Evolutionary conservation across 176 grass and related monocot species (phyloP).

Genomic region (Metroxylon sagu): DNA sequence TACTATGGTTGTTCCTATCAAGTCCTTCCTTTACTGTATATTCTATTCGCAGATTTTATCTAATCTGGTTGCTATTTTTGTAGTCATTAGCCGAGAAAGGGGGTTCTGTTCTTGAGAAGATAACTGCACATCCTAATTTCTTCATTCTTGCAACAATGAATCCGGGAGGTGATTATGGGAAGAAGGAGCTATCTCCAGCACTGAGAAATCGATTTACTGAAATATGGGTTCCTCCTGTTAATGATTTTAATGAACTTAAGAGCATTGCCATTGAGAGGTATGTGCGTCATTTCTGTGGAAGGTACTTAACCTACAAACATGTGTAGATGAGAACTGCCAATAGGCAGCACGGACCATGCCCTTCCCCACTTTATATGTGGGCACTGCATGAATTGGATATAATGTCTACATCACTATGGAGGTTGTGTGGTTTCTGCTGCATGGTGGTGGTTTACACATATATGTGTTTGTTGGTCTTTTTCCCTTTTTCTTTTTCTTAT

Average conservation of each 20-base stretch:
- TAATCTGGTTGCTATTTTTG: constrained; percentile 18
- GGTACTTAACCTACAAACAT: no score
- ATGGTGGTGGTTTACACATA: no score
- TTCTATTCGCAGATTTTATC: no score
- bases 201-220: constrained; percentile 91
- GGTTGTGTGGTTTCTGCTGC: no score
- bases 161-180: constrained; percentile 92
- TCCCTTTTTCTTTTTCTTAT: constrained; percentile 1
- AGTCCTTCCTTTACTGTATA: no score
- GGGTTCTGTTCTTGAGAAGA: constrained; percentile 69
- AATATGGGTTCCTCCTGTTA: constrained; percentile 88
- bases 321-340: no score
- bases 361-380: no score
- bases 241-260: constrained; percentile 57
- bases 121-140: constrained; percentile 74
- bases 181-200: constrained; percentile 91
- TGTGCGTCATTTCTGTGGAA: no score
- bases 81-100: constrained; percentile 93
- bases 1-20: no score
- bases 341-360: no score
- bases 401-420: no score
- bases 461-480: constrained; percentile 5
- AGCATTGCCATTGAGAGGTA: constrained; percentile 59
- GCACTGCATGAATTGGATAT: no score
- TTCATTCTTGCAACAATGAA: constrained; percentile 96